Conservation (phyloP, 371 early-diverging fungal species). For the Syncephalastrum monosporum region DNA sequence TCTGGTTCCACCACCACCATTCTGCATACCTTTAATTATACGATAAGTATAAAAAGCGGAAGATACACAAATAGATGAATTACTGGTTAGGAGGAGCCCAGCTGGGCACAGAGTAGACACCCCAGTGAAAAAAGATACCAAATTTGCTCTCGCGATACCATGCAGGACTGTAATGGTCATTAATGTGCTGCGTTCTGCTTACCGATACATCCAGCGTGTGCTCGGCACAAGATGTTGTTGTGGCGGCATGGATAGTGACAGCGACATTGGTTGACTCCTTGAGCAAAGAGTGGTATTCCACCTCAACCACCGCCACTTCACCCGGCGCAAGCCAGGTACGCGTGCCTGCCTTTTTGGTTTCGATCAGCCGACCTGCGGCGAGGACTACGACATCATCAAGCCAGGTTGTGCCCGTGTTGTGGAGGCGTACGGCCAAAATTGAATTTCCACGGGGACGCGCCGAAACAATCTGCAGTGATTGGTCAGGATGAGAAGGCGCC, state of each 20-base stretch:
- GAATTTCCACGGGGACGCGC: background rate
- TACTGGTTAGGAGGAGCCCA: slow-evolving; percentile 30
- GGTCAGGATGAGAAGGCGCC: background rate
- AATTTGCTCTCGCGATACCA: slow-evolving; percentile 37
- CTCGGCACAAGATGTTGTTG: background rate
- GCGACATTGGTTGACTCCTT: background rate
- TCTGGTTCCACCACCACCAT: slow-evolving; percentile 40
- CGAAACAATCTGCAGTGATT: background rate
- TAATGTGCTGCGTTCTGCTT: slow-evolving; percentile 10
- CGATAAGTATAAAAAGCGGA: too few species aligned
- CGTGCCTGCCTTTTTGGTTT: background rate
- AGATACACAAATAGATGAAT: too few species aligned
- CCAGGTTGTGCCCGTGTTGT: background rate
- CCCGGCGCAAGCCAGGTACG: background rate
- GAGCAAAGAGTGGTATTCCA: background rate
- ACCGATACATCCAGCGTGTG: background rate
- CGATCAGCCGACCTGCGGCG: background rate
- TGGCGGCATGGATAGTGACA: background rate
- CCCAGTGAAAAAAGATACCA: slow-evolving; percentile 43
- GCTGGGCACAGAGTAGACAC: slow-evolving; percentile 32
- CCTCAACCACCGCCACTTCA: background rate
- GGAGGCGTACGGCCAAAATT: background rate
- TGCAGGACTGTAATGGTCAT: slow-evolving; percentile 25
- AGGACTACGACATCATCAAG: background rate
- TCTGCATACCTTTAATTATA: slow-evolving; percentile 19